These are phyloP conservation scores for Fusarium sp. DNA, from an alignment of 2,329 filamentous ascomycete species.

Conservation along the genomic window DNA sequence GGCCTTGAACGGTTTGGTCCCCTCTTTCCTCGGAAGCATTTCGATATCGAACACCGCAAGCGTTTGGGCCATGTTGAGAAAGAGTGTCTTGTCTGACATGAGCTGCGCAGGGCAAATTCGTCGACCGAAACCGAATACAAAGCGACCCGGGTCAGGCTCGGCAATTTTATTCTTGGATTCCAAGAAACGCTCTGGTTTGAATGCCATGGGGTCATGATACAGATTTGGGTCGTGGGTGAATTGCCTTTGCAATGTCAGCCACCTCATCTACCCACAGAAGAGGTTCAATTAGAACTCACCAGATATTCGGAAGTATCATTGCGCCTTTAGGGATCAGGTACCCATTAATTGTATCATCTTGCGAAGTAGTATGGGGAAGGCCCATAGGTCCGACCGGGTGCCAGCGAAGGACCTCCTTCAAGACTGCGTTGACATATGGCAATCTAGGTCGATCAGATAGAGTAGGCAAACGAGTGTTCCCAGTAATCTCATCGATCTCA, in stretches of 20 bases:
- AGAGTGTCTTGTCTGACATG: constrained; percentile 51
- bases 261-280: accelerated
- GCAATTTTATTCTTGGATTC: constrained; percentile 28
- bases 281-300: constrained; percentile 10
- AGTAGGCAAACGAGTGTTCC: constrained; percentile 46
- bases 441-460: constrained; percentile 43
- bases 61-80: constrained; percentile 56
- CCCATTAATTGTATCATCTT: constrained; percentile 35
- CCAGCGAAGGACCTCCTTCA: constrained; percentile 52
- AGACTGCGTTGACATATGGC: constrained; percentile 48
- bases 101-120: constrained; percentile 53
- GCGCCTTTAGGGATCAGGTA: constrained; percentile 46
- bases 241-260: constrained; percentile 17
- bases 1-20: background rate
- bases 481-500: constrained; percentile 39
- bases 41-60: constrained; percentile 63
- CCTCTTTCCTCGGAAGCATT: background rate
- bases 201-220: constrained; percentile 28
- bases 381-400: constrained; percentile 52
- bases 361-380: constrained; percentile 57
- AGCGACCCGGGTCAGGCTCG: constrained; percentile 47
- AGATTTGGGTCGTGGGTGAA: constrained; percentile 34
- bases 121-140: constrained; percentile 55
- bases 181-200: constrained; percentile 35
- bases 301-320: constrained; percentile 40